Conservation (phyloP, 441 rosid genomes). For the Sinapis alba region DNA sequence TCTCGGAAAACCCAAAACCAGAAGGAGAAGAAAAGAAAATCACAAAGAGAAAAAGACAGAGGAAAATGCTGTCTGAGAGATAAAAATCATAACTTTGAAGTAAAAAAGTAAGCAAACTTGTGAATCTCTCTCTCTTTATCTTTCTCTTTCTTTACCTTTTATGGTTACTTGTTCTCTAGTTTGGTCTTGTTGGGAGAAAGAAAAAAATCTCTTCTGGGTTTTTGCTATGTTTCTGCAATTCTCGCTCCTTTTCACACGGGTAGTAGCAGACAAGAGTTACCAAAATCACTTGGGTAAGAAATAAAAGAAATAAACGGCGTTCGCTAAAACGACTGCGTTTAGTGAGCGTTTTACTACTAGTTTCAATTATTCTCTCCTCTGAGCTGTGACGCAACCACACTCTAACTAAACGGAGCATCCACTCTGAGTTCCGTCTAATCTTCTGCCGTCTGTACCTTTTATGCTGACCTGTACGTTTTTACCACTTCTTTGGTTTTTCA, state of each 20-base stretch:
- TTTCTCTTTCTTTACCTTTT: neutral
- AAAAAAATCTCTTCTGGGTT: slow-evolving; percentile 8
- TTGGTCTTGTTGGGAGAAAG: slow-evolving; percentile 34
- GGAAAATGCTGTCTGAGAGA: slow-evolving; percentile 21
- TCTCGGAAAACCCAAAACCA: slow-evolving; percentile 23
- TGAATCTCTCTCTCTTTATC: slow-evolving; percentile 6
- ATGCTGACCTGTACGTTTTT: slow-evolving; percentile 32
- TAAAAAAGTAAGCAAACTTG: slow-evolving; percentile 2
- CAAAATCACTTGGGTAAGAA: neutral
- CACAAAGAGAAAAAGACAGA: slow-evolving; percentile 30
- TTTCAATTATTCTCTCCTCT: slow-evolving; percentile 20
- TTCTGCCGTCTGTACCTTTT: slow-evolving; percentile 1
- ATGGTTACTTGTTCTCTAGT: slow-evolving; percentile 30
- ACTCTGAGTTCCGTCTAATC: slow-evolving; percentile 37
- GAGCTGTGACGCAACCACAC: slow-evolving; percentile 40
- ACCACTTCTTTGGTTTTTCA: neutral
- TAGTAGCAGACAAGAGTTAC: slow-evolving; percentile 9
- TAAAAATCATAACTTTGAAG: neutral
- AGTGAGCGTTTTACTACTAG: slow-evolving; percentile 22
- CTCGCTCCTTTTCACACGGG: slow-evolving; percentile 38
- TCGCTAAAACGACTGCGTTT: slow-evolving; percentile 22
- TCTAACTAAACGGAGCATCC: neutral
- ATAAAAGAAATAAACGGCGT: slow-evolving; percentile 15
- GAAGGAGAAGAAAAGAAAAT: neutral
- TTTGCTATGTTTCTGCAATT: slow-evolving; percentile 21